Evolutionary conservation across 495 filamentous ascomycete genomes (phyloP).

Genomic region (Trichoderma parareesei): DNA sequence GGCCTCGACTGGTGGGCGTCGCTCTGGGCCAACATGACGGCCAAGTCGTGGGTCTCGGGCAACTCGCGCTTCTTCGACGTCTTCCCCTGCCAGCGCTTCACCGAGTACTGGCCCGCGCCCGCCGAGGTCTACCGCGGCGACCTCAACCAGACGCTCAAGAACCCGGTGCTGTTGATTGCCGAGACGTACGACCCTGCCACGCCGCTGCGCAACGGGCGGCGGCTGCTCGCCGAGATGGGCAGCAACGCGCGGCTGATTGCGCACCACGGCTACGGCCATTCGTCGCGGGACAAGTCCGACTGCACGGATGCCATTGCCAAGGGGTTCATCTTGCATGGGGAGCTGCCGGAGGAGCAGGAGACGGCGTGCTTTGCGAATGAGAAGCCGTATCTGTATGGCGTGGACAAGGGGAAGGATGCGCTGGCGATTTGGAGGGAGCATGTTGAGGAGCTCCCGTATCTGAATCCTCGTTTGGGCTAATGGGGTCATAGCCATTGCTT

Average conservation of each 20-base stretch:
- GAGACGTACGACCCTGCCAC: conserved; percentile 42
- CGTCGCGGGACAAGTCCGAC: conserved; percentile 30
- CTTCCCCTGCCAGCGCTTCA: conserved; percentile 35
- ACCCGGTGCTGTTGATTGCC: conserved; percentile 37
- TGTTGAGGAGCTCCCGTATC: conserved; percentile 17
- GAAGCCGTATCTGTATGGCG: conserved; percentile 35
- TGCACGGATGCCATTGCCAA: conserved; percentile 34
- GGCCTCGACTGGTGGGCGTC: conserved; percentile 35
- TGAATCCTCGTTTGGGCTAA: conserved; percentile 16
- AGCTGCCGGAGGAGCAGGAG: conserved; percentile 28
- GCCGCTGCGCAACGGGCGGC: conserved; percentile 36
- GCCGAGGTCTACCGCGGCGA: conserved; percentile 37
- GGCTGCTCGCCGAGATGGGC: conserved; percentile 35
- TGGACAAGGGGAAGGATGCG: conserved; percentile 14
- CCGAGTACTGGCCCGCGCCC: conserved; percentile 33
- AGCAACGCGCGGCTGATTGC: conserved; percentile 33
- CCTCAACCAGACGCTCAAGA: conserved; percentile 31
- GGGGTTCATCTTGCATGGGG: conserved; percentile 30
- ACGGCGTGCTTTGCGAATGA: conserved; percentile 34
- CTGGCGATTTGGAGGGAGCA: conserved; percentile 21
- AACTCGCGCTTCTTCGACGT: conserved; percentile 34
- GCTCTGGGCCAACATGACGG: conserved; percentile 37
- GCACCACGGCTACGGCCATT: conserved; percentile 42
- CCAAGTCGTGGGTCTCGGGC: conserved; percentile 35
- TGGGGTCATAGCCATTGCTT: no score